Conservation (phyloP, 306 rosid species). For the Citrullus mucosospermus region DNA sequence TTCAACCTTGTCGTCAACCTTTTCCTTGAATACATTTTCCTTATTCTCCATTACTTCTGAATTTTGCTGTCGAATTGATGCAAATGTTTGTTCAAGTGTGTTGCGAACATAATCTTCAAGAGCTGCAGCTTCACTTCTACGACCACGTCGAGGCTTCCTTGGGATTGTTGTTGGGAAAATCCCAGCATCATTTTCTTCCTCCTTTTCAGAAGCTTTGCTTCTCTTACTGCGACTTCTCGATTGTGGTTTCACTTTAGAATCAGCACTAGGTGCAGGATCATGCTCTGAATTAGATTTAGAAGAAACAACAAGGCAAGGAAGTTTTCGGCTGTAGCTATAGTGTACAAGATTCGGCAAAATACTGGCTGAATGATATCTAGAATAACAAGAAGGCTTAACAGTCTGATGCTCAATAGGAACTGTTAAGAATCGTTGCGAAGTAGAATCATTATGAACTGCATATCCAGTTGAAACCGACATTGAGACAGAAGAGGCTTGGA, state of each 20-base stretch:
- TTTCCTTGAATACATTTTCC: conserved; percentile 40
- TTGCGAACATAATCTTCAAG: conserved; percentile 56
- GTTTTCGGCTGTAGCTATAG: conserved; percentile 12
- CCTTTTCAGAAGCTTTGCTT: conserved; percentile 7
- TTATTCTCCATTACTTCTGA: conserved; percentile 30
- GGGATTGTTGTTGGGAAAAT: conserved; percentile 35
- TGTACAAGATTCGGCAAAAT: conserved; percentile 15
- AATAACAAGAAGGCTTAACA: conserved; percentile 1
- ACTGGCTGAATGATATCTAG: conserved; percentile 7
- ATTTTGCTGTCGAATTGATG: conserved; percentile 43
- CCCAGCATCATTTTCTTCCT: conserved; percentile 10
- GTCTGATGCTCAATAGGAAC: conserved; percentile 8
- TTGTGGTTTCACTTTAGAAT: conserved; percentile 16
- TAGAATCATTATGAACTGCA: conserved; percentile 9
- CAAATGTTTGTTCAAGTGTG: conserved; percentile 48
- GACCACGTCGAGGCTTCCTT: conserved; percentile 67
- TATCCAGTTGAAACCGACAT: conserved; percentile 15
- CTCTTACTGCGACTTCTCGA: conserved; percentile 9
- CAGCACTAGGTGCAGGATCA: conserved; percentile 15
- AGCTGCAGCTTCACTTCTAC: conserved; percentile 66
- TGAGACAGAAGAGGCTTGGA: conserved; percentile 21
- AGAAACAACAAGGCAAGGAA: conserved; percentile 28
- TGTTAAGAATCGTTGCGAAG: conserved; percentile 7
- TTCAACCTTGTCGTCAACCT: conserved; percentile 7
- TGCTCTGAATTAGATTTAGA: conserved; percentile 30